A percentile compares a stretch with the other conserved stretches of the same genome.
Conservation (phyloP, 129 eudicot genomes). For the Centaurea solstitialis region DNA sequence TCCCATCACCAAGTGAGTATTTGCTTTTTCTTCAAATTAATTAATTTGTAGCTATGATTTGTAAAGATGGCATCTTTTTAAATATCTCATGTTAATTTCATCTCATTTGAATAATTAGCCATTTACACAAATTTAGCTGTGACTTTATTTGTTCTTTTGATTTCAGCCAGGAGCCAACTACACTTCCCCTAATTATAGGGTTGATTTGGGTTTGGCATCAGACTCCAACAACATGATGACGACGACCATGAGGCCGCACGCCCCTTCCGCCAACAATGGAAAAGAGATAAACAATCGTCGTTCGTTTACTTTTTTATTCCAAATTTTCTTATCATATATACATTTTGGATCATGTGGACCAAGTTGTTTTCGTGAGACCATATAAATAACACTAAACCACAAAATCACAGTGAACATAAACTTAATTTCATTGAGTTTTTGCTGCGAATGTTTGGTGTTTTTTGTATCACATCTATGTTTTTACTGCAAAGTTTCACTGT, state of each 20-base stretch:
- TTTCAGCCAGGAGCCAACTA: constrained; percentile 35
- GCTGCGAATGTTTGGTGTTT: no score
- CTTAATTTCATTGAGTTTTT: no score
- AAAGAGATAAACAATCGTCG: constrained; percentile 56
- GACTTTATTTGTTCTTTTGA: background rate
- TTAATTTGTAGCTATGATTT: no score
- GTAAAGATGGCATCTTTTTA: no score
- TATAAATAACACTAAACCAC: no score
- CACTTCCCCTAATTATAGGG: constrained; percentile 42
- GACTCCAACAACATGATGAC: constrained; percentile 37
- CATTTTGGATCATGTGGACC: no score
- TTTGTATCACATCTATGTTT: no score
- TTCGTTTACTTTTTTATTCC: constrained; percentile 17
- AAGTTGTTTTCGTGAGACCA: no score
- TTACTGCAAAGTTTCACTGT: no score
- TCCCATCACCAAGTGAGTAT: constrained; percentile 20
- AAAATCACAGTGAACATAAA: no score
- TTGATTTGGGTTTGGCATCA: constrained; percentile 49
- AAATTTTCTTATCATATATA: background rate
- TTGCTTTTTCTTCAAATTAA: background rate
- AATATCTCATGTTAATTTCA: no score
- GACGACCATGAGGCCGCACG: constrained; percentile 20
- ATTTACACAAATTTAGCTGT: background rate
- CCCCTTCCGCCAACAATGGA: constrained; percentile 11
- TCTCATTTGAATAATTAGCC: background rate